Percentiles rank a stretch among this genome's conserved stretches.
These are phyloP conservation scores for Naganishia vishniacii DNA, from an alignment of 768 basidiomycete genomes.

Conservation along the genomic window DNA sequence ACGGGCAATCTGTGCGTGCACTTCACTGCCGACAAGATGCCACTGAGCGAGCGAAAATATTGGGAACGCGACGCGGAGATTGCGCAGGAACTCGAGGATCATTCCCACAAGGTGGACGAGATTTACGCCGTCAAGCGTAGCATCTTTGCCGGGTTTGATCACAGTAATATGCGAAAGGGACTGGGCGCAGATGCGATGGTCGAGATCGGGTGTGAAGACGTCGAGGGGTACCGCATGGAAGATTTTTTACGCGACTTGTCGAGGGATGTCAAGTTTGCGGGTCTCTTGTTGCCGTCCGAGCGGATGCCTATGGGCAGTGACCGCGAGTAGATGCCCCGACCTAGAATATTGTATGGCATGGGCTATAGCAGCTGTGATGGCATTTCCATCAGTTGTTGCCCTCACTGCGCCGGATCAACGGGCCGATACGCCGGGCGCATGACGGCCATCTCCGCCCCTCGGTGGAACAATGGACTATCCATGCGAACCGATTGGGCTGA, in stretches of 20 bases:
- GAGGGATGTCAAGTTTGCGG: slow-evolving; percentile 2
- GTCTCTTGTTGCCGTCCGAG: slow-evolving; percentile 1
- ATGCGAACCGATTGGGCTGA: too few species aligned
- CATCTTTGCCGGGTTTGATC: slow-evolving; percentile 1
- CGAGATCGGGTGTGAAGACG: background rate
- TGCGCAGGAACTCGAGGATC: background rate
- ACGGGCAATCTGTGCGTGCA: background rate
- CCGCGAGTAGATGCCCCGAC: too few species aligned
- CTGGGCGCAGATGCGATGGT: background rate
- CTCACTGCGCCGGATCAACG: too few species aligned
- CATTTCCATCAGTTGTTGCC: too few species aligned
- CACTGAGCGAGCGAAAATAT: background rate
- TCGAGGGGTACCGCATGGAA: slow-evolving; percentile 6
- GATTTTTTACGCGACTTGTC: background rate
- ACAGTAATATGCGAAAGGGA: background rate
- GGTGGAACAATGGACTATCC: too few species aligned
- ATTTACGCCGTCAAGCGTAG: slow-evolving; percentile 11
- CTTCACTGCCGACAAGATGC: background rate
- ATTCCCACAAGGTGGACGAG: slow-evolving; percentile 1
- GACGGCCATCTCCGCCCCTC: too few species aligned
- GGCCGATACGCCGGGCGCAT: too few species aligned
- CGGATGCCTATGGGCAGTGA: background rate
- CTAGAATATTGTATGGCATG: too few species aligned
- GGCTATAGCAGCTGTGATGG: too few species aligned
- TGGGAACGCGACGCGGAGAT: slow-evolving; percentile 13